Evolutionary conservation across 257 asterid genomes (phyloP), one percentile per base, ranked within the genome.

Genomic region (Solanum habrochaites): DNA sequence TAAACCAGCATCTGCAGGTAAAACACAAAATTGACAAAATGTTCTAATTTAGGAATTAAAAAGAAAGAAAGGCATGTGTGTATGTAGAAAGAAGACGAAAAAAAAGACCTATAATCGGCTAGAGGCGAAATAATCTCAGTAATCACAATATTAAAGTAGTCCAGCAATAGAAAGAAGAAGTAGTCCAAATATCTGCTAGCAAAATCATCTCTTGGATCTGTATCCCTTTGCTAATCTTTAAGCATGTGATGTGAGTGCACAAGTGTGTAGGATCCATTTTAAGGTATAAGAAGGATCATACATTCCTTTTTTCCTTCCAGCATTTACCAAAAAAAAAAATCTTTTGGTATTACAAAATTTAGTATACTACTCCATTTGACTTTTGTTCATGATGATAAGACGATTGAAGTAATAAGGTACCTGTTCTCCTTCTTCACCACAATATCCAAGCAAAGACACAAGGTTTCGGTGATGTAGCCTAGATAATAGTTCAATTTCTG

Each of bases 401-500:
- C 60, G 15, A 75, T 7, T 75, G 60, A 80, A 80, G 69, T 47
- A 47, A 80, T 29, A 49, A 80, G 66, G 83, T 93, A 97, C 99
- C 98, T 97, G 99, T 91, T 96, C 99, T n/a, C 94, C 98, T 90
- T 96, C 97, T 89, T 96, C 98, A 62, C 95, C 99, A 85, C 96
- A 97, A 86, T 95, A 97, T 70, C 99, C 99, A 56, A 93, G 27
- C 92, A 97, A 91, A 31, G 99, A 92, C 39, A 97, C 97, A 42
- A 97, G 92, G 92, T 97, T 97, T 86, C 99, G 87, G 60, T 97
- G 99, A 91, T 97, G 99, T 90, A 95, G 69, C 92, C 99, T 94
- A 21, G 99, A 97, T 85, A 97, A 87, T 11, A 96, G 90, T 89
- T 97, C 95, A 71, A 97, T 94, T 89, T 97, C 99, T 2, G 98